Evolutionary conservation across 257 asterid genomes (phyloP).

Genomic region (Misopates orontium): DNA sequence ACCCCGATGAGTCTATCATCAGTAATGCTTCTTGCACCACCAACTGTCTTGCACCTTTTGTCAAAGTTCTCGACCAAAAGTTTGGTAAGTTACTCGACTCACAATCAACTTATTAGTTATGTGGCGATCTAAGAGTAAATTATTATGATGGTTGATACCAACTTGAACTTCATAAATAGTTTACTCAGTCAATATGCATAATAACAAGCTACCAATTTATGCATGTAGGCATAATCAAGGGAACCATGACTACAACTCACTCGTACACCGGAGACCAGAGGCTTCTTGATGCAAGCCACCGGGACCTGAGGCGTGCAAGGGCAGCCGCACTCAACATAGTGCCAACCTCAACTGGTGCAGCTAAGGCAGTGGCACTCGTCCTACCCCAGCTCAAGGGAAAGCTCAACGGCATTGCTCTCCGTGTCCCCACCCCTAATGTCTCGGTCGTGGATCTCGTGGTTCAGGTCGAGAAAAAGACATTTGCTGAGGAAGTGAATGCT

Average conservation of each 20-base stretch:
- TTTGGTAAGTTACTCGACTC: slow-evolving; percentile 45
- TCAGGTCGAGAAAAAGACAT: slow-evolving; percentile 90
- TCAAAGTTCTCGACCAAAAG: slow-evolving; percentile 91
- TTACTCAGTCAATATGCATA: too few relatives aligned
- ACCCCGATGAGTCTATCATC: slow-evolving; percentile 64
- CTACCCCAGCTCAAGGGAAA: slow-evolving; percentile 92
- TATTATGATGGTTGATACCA: too few relatives aligned
- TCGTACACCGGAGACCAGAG: slow-evolving; percentile 99
- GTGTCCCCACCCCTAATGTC: slow-evolving; percentile 95
- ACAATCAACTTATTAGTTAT: too few relatives aligned
- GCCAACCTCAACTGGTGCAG: slow-evolving; percentile 95
- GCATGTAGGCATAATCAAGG: slow-evolving; percentile 88
- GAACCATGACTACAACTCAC: slow-evolving; percentile 99
- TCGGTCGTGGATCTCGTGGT: slow-evolving; percentile 91
- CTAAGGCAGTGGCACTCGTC: slow-evolving; percentile 92
- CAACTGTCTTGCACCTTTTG: slow-evolving; percentile 97
- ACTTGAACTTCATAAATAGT: too few relatives aligned
- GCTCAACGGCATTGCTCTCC: slow-evolving; percentile 96
- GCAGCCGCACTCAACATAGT: slow-evolving; percentile 98
- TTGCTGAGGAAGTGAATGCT: slow-evolving; percentile 93
- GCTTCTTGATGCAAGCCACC: slow-evolving; percentile 97
- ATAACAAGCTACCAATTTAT: too few relatives aligned
- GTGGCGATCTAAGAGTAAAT: too few relatives aligned
- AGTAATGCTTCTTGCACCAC: slow-evolving; percentile 99
- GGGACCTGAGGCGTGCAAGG: slow-evolving; percentile 92